Evolutionary conservation across 2,329 filamentous ascomycete genomes (phyloP).

Genomic region (Dothidotthia symphoricarpi): DNA sequence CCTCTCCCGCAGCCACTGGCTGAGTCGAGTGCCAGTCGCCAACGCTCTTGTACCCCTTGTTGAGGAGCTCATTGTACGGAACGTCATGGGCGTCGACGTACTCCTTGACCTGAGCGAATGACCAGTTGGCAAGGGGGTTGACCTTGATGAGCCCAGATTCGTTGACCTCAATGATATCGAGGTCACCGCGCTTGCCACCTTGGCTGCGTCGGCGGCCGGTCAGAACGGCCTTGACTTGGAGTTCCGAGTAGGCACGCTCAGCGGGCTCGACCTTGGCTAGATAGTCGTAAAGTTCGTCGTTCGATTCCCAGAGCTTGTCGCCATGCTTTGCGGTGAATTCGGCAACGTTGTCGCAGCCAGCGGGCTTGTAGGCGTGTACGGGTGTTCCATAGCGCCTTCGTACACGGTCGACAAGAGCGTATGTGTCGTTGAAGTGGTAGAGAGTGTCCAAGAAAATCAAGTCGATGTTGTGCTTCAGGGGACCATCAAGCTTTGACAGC

Average conservation of each 20-base stretch:
- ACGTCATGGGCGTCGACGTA: slow-evolving; percentile 86
- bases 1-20: slow-evolving; percentile 85
- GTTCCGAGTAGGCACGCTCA: slow-evolving; percentile 82
- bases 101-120: slow-evolving; percentile 80
- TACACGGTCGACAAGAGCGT: slow-evolving; percentile 62
- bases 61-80: slow-evolving; percentile 88
- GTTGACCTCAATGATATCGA: slow-evolving; percentile 90
- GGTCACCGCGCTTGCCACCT: slow-evolving; percentile 84
- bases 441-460: slow-evolving; percentile 57
- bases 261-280: slow-evolving; percentile 96
- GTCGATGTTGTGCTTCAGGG: slow-evolving; percentile 55
- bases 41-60: slow-evolving; percentile 95
- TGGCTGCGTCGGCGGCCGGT: slow-evolving; percentile 91
- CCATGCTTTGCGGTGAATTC: slow-evolving; percentile 85
- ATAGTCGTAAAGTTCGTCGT: slow-evolving; percentile 92
- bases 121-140: slow-evolving; percentile 95
- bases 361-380: slow-evolving; percentile 87
- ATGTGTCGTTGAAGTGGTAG: slow-evolving; percentile 53
- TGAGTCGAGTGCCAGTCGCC: slow-evolving; percentile 97
- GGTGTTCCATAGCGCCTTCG: slow-evolving; percentile 72
- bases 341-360: slow-evolving; percentile 66
- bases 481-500: slow-evolving; percentile 69
- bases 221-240: slow-evolving; percentile 84
- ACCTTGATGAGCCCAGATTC: slow-evolving; percentile 92
- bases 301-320: slow-evolving; percentile 76